These are phyloP conservation scores for Hyaloscypha bicolor DNA, from an alignment of 495 filamentous ascomycete species.

Conservation along the genomic window DNA sequence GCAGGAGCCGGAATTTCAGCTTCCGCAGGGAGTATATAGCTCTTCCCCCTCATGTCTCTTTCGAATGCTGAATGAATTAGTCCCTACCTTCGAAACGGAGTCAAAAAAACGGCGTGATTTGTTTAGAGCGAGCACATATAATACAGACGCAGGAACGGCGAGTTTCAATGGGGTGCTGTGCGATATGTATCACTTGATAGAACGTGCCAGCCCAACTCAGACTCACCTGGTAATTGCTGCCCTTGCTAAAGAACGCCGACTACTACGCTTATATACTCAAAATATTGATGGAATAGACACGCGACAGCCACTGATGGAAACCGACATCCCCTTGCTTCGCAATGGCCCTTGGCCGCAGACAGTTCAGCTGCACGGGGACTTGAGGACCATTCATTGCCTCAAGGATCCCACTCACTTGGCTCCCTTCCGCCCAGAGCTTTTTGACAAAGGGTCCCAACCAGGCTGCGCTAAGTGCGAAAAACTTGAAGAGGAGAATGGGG, in stretches of 20 bases:
- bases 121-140: slow-evolving; percentile 11
- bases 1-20: slow-evolving; percentile 19
- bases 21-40: slow-evolving; percentile 13
- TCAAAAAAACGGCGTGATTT: neutral
- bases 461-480: too few relatives aligned
- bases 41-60: neutral
- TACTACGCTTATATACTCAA: slow-evolving; percentile 19
- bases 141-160: neutral
- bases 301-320: slow-evolving; percentile 4
- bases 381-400: slow-evolving; percentile 17
- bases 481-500: neutral
- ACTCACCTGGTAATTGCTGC: slow-evolving; percentile 7
- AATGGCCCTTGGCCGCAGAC: slow-evolving; percentile 14
- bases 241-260: slow-evolving; percentile 14
- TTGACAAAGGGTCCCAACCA: neutral
- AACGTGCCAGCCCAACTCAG: slow-evolving; percentile 16
- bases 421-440: slow-evolving; percentile 11
- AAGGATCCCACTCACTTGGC: slow-evolving; percentile 13
- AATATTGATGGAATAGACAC: slow-evolving; percentile 23
- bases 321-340: slow-evolving; percentile 11
- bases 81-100: slow-evolving; percentile 19
- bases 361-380: slow-evolving; percentile 19
- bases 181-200: slow-evolving; percentile 13
- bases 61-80: slow-evolving; percentile 1
- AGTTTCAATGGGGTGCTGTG: neutral